A percentile compares a stretch with the other conserved stretches of the same genome.
Conservation (phyloP, 352 stramenopile genomes). For the Pythium aquatile region DNA sequence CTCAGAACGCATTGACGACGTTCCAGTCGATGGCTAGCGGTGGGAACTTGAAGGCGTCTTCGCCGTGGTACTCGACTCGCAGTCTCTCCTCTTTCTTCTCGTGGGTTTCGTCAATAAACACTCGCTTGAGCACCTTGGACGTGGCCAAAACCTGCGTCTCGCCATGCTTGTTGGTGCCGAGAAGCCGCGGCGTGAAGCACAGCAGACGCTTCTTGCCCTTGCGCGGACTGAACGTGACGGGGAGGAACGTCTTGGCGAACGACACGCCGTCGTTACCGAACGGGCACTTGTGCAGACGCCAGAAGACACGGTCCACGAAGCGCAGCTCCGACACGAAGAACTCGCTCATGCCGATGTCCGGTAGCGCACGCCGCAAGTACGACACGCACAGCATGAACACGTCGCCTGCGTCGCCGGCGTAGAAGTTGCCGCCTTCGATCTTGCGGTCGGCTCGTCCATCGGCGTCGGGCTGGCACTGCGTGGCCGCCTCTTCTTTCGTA, state of each 20-base stretch:
- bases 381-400: conserved; percentile 13
- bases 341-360: conserved; percentile 3
- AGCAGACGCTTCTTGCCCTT: conserved; percentile 1
- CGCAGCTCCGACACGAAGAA: conserved; percentile 8
- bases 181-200: conserved; percentile 6
- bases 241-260: background rate
- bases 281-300: conserved; percentile 19
- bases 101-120: conserved; percentile 1
- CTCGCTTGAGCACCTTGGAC: conserved; percentile 9
- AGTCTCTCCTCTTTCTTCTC: conserved; percentile 1
- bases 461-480: background rate
- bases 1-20: conserved; percentile 13
- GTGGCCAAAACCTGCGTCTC: conserved; percentile 5
- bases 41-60: conserved; percentile 3
- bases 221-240: background rate
- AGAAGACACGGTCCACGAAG: conserved; percentile 6
- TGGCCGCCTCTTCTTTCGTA: background rate
- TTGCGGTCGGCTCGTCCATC: background rate
- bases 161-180: conserved; percentile 4
- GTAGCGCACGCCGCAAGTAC: conserved; percentile 15
- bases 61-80: conserved; percentile 9
- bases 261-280: conserved; percentile 2
- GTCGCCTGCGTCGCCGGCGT: background rate
- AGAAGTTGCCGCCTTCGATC: conserved; percentile 21
- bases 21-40: background rate